These are phyloP conservation scores for Mortierella sp. DNA, from an alignment of 371 early-diverging fungal genomes.

Conservation along the genomic window DNA sequence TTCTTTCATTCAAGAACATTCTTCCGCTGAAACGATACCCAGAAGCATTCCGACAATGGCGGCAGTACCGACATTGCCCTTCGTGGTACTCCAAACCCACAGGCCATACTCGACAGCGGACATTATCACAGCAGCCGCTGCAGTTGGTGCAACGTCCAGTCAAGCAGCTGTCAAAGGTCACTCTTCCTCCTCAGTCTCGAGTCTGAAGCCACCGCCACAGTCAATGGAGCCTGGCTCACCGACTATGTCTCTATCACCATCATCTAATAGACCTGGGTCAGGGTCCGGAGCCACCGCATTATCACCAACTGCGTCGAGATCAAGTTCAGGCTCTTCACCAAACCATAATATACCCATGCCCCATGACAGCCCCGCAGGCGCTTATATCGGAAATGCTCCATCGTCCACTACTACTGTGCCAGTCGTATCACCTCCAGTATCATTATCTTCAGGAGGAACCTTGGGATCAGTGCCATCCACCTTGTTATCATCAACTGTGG, in stretches of 20 bases:
- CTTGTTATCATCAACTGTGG: too few species aligned
- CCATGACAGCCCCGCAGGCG: too few species aligned
- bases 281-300: too few species aligned
- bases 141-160: slow-evolving; percentile 10
- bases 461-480: too few species aligned
- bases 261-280: not conserved
- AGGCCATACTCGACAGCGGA: slow-evolving; percentile 26
- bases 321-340: slow-evolving; percentile 3
- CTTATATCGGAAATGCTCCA: not conserved
- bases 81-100: slow-evolving; percentile 37
- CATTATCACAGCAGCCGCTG: slow-evolving; percentile 7
- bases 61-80: slow-evolving; percentile 34
- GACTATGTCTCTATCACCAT: not conserved
- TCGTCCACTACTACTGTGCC: not conserved
- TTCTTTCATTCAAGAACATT: too few species aligned
- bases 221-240: not conserved
- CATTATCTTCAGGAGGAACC: too few species aligned
- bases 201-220: not conserved
- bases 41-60: slow-evolving; percentile 18
- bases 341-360: not conserved
- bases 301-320: too few species aligned
- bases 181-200: not conserved
- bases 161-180: not conserved
- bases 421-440: too few species aligned
- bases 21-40: too few species aligned